Evolutionary conservation across 192 early-diverging fungal species (phyloP).

Genomic region (Spizellomyces sp.): DNA sequence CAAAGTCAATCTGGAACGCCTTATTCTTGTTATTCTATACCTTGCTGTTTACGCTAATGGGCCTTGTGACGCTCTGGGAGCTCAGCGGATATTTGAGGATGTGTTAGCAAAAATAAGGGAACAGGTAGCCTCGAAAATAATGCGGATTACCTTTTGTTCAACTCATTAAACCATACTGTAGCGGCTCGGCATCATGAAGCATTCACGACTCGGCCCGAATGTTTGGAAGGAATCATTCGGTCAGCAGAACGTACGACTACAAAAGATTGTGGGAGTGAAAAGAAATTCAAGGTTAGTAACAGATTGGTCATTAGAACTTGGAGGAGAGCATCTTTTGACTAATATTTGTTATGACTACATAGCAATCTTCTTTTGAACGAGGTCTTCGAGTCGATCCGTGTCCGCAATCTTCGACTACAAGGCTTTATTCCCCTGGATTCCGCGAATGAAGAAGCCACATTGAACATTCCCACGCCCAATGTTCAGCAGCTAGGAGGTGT

Average conservation of each 20-base stretch:
- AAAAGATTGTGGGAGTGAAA: too few relatives aligned
- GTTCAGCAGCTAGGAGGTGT: background rate
- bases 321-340: background rate
- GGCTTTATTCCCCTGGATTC: background rate
- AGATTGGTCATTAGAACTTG: background rate
- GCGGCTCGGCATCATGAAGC: background rate
- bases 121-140: background rate
- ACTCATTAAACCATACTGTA: background rate
- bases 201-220: background rate
- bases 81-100: conserved; percentile 1
- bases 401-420: conserved; percentile 7
- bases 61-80: background rate
- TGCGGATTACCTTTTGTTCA: background rate
- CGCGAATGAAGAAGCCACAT: background rate
- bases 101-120: background rate
- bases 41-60: conserved; percentile 1
- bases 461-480: background rate
- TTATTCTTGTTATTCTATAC: conserved; percentile 8
- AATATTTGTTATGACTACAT: background rate
- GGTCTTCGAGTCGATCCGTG: conserved; percentile 4
- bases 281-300: background rate
- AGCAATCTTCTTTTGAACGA: conserved; percentile 5
- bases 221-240: conserved; percentile 2
- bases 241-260: background rate
- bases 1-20: conserved; percentile 7